A percentile compares a stretch with the other conserved stretches of the same genome.
These are phyloP conservation scores for Ophiostoma pallidulum DNA, from an alignment of 2,329 filamentous ascomycete species.

Conservation along the genomic window DNA sequence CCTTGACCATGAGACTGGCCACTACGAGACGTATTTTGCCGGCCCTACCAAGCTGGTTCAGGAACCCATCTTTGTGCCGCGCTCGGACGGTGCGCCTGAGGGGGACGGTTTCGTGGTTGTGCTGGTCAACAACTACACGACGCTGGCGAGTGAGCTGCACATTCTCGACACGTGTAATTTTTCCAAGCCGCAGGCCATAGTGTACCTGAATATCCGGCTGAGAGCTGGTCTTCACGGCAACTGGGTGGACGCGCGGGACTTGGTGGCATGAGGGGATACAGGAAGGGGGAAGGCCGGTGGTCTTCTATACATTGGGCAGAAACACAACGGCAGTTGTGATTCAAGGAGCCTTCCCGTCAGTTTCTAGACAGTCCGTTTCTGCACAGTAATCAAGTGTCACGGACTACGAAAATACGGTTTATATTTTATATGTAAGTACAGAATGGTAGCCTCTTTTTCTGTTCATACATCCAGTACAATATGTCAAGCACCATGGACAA, in stretches of 20 bases:
- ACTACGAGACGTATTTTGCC: constrained; percentile 25
- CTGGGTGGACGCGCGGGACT: constrained; percentile 20
- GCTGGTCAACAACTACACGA: constrained; percentile 21
- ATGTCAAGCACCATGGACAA: too few species aligned
- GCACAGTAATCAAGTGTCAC: too few species aligned
- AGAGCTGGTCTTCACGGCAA: constrained; percentile 19
- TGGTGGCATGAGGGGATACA: too few species aligned
- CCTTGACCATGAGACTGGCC: constrained; percentile 21
- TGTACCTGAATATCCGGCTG: constrained; percentile 16
- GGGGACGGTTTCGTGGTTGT: constrained; percentile 35
- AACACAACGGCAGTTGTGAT: too few species aligned
- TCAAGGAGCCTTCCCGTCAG: too few species aligned
- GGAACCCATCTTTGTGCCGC: constrained; percentile 35
- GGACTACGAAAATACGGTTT: too few species aligned
- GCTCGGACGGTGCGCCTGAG: constrained; percentile 24
- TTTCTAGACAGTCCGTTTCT: too few species aligned
- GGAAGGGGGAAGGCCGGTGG: too few species aligned
- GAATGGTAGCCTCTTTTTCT: too few species aligned
- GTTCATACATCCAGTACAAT: too few species aligned
- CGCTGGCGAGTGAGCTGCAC: constrained; percentile 19
- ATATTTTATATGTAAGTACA: too few species aligned
- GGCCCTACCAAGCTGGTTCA: constrained; percentile 29
- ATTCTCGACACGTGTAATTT: constrained; percentile 19
- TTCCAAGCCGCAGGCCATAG: constrained; percentile 13
- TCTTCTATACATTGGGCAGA: too few species aligned